Evolutionary conservation across 2,329 filamentous ascomycete genomes (phyloP).

Genomic region (Xylaria sp.): DNA sequence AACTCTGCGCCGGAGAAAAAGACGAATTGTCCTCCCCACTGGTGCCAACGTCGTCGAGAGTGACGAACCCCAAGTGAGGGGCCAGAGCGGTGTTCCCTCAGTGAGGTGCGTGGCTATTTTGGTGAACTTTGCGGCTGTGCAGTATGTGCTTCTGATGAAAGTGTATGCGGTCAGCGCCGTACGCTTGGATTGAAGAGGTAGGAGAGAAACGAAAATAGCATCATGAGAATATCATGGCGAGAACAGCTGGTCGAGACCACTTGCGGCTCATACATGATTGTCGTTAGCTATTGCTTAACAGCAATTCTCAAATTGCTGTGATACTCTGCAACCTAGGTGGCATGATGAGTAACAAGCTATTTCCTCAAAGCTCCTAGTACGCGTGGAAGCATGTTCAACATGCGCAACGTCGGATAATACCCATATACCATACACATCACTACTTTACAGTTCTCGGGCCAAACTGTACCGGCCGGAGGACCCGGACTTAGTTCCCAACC

Average conservation of each 20-base stretch:
- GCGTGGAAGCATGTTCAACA: constrained; percentile 3
- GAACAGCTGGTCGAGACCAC: constrained; percentile 15
- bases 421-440: background rate
- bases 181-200: constrained; percentile 17
- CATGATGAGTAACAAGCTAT: constrained; percentile 12
- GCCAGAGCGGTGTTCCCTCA: constrained; percentile 26
- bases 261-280: constrained; percentile 5
- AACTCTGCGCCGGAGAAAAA: constrained; percentile 37
- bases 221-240: constrained; percentile 5
- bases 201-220: constrained; percentile 30
- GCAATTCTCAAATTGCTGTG: background rate
- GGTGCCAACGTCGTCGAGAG: constrained; percentile 28
- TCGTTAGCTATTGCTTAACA: constrained; percentile 2
- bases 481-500: constrained; percentile 21
- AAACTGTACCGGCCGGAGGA: constrained; percentile 24
- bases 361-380: constrained; percentile 11
- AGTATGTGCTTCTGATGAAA: constrained; percentile 14
- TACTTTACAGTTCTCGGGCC: constrained; percentile 6
- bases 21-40: constrained; percentile 17
- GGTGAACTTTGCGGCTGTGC: constrained; percentile 37
- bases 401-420: background rate
- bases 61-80: constrained; percentile 25
- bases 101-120: constrained; percentile 30
- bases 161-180: constrained; percentile 34
- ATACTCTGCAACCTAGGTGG: constrained; percentile 2